Percentiles rank a stretch among this genome's conserved stretches.
These are phyloP conservation scores for Podosphaera fusca DNA, from an alignment of 2,329 filamentous ascomycete species.

Conservation along the genomic window DNA sequence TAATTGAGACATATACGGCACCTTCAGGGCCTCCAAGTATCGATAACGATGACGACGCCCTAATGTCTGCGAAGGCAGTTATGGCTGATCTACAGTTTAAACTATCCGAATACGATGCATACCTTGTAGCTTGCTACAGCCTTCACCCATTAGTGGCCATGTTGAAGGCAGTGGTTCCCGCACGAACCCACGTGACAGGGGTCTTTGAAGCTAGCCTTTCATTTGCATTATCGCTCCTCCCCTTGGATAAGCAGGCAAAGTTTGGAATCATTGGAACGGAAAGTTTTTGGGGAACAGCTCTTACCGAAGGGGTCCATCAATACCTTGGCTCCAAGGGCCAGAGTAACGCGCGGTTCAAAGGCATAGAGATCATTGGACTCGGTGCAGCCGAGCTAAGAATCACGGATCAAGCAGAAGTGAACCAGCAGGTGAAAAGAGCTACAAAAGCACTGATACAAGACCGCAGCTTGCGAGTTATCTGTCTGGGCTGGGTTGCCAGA, in stretches of 20 bases:
- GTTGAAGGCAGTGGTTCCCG: conserved; percentile 22
- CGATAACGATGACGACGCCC: conserved; percentile 48
- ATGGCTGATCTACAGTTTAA: conserved; percentile 27
- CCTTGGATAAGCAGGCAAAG: conserved; percentile 12
- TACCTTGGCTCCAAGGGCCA: conserved; percentile 30
- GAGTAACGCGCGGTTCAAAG: conserved; percentile 33
- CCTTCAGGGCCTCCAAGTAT: conserved; percentile 48
- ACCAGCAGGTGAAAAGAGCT: conserved; percentile 41
- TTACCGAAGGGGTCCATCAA: conserved; percentile 37
- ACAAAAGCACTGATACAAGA: conserved; percentile 38
- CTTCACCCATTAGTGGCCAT: conserved; percentile 51
- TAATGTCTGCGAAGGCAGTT: conserved; percentile 37
- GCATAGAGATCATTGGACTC: conserved; percentile 62
- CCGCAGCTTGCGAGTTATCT: conserved; percentile 39
- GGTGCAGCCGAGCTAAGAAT: conserved; percentile 60
- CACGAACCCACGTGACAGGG: conserved; percentile 39
- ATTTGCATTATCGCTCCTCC: conserved; percentile 18
- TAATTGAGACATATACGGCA: conserved; percentile 42
- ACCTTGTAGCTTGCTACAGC: conserved; percentile 75
- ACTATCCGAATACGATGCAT: conserved; percentile 38
- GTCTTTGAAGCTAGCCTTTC: conserved; percentile 74
- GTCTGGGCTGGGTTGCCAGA: conserved; percentile 84
- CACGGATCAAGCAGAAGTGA: conserved; percentile 38
- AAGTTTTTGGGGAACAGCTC: conserved; percentile 54
- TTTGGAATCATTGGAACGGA: conserved; percentile 88